These are phyloP conservation scores for Allium fistulosum DNA, from an alignment of 106 monocot species.

Conservation along the genomic window DNA sequence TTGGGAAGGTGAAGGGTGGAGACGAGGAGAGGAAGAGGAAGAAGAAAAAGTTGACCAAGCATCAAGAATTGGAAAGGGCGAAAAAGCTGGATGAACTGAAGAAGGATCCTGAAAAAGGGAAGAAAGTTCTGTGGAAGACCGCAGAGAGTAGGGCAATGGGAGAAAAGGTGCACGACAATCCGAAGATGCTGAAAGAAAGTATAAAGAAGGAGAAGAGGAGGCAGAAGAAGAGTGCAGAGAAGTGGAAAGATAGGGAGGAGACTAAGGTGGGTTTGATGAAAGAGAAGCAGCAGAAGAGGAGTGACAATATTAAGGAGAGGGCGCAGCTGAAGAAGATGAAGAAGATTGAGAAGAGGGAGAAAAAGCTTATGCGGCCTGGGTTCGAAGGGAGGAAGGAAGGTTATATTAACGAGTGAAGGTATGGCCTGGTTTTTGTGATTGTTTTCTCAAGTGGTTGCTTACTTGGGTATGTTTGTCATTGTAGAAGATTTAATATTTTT, in stretches of 20 bases:
- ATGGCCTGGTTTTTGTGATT: not conserved
- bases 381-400: slow-evolving; percentile 74
- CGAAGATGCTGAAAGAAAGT: slow-evolving; percentile 68
- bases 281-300: slow-evolving; percentile 68
- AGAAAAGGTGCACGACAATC: slow-evolving; percentile 77
- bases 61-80: slow-evolving; percentile 48
- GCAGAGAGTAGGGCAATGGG: slow-evolving; percentile 69
- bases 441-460: not conserved
- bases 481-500: not conserved
- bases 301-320: slow-evolving; percentile 78
- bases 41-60: slow-evolving; percentile 55
- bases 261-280: slow-evolving; percentile 22
- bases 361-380: slow-evolving; percentile 87
- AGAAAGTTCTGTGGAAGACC: slow-evolving; percentile 67
- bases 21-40: slow-evolving; percentile 29
- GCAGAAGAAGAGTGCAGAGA: slow-evolving; percentile 55
- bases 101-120: slow-evolving; percentile 74
- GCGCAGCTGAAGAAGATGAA: slow-evolving; percentile 66
- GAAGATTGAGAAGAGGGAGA: slow-evolving; percentile 84
- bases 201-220: slow-evolving; percentile 75
- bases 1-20: slow-evolving; percentile 46
- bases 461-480: not conserved
- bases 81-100: slow-evolving; percentile 51
- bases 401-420: slow-evolving; percentile 34
- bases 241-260: slow-evolving; percentile 80